These are phyloP conservation scores for Ophiostoma novo-ulmi DNA, from an alignment of 2,329 filamentous ascomycete genomes.

Conservation along the genomic window DNA sequence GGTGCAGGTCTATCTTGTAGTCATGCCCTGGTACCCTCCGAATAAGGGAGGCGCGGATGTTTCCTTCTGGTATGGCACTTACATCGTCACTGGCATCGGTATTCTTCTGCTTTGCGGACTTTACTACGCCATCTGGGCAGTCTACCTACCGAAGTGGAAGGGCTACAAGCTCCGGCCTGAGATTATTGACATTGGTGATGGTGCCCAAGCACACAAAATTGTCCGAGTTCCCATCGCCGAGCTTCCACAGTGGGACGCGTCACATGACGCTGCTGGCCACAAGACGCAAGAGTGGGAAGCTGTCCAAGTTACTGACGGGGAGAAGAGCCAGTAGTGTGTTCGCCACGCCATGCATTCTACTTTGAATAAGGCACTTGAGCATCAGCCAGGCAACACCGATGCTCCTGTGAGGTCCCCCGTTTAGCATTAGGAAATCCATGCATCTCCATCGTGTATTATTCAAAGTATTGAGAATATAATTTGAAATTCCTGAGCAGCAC, in stretches of 20 bases:
- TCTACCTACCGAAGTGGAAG: slow-evolving; percentile 3
- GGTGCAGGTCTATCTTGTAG: slow-evolving; percentile 56
- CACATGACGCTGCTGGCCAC: neutral
- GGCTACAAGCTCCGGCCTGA: slow-evolving; percentile 3
- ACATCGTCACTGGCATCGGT: slow-evolving; percentile 59
- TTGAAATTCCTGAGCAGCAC: neutral
- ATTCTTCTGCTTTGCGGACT: slow-evolving; percentile 32
- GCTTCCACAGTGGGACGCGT: neutral
- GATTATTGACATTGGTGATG: slow-evolving; percentile 7
- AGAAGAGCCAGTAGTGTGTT: neutral
- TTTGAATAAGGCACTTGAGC: neutral
- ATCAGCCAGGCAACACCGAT: neutral
- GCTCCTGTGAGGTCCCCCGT: neutral
- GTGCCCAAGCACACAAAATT: slow-evolving; percentile 11
- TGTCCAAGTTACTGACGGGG: neutral
- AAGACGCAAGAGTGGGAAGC: neutral
- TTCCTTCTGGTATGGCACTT: slow-evolving; percentile 70
- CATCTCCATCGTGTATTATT: neutral
- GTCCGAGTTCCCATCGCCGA: neutral
- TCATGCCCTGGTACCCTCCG: slow-evolving; percentile 69
- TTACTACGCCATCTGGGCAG: slow-evolving; percentile 3
- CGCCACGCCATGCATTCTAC: neutral
- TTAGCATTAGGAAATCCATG: neutral
- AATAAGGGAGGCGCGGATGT: slow-evolving; percentile 59
- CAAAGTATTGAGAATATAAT: neutral